Evolutionary conservation across 768 basidiomycete genomes (phyloP), one percentile per base, ranked within the genome.

Genomic region (Mycena galopus): DNA sequence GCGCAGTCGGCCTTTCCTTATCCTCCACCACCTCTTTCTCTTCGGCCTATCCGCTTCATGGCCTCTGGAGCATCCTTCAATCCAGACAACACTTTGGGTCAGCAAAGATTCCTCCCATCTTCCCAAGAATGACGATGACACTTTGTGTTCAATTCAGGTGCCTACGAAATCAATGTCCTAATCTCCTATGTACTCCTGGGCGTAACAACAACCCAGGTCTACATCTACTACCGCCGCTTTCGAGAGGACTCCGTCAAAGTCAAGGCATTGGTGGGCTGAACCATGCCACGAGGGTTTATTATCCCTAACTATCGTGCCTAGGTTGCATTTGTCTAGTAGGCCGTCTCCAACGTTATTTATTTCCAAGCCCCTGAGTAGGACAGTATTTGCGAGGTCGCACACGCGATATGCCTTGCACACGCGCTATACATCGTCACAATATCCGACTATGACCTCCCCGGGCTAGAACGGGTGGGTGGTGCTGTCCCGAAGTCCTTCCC

Each of bases 261-360:
- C n/a, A 50, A 50, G 47, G 47, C n/a, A 3, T 50, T 50, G 47
- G 47, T 50, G 47, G 4, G 47, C 23, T 8, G 7, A 50, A 8
- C 7, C 19, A 7, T 7, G 19, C 9, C 21, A 16, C n/a, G n/a
- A 50, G n/a, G 12, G 8, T 37, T 37, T 37, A 50, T 29, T 37
- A n/a, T 4, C 1, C 32, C 56, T 19, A 23, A 25, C 27, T 9
- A 14, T 21, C 23, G 14, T 56, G 14, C 47, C 8, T 12, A 67
- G 67, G 67, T 67, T 1, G 58, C 58, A 4, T 35, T 67, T 44
- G 25, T 67, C 21, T 67, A 55, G 67, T 67, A 11, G 8, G 58
- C 6, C 11, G 6, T 8, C 17, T 11, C 10, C 10, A 5, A 6
- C 7, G 17, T 3, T 19, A 1, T 14, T 37, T 27, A 19, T 23